Conservation (phyloP, 2,329 filamentous ascomycete genomes). For the Microdochium paspali region DNA sequence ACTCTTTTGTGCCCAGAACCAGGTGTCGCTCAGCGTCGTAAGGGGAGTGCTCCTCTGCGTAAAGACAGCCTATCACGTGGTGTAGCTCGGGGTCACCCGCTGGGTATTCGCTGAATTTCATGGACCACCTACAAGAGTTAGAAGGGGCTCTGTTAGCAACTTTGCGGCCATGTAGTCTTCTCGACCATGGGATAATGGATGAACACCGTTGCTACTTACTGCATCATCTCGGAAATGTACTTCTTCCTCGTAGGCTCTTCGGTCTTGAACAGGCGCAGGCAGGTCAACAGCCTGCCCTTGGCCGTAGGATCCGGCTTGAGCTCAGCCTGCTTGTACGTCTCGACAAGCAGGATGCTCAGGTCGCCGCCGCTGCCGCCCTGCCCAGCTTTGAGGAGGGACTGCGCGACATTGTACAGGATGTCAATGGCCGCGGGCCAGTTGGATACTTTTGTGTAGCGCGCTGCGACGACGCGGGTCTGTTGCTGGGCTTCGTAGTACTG, state of each 20-base stretch:
- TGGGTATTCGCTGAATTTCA: constrained; percentile 76
- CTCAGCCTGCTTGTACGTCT: constrained; percentile 83
- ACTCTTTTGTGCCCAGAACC: constrained; percentile 80
- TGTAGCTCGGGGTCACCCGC: constrained; percentile 91
- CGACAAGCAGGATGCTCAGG: constrained; percentile 75
- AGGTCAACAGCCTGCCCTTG: constrained; percentile 67
- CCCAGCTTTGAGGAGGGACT: constrained; percentile 71
- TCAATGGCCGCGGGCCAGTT: constrained; percentile 83
- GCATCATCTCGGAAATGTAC: constrained; percentile 78
- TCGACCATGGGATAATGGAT: too few species aligned
- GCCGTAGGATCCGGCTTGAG: constrained; percentile 65
- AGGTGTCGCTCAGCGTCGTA: constrained; percentile 93
- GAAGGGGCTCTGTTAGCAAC: not conserved
- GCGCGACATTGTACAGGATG: constrained; percentile 75
- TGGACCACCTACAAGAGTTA: constrained; percentile 60
- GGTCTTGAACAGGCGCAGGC: constrained; percentile 70
- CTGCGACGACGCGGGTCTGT: constrained; percentile 90
- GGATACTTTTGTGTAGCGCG: constrained; percentile 80
- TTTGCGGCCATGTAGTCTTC: too few species aligned
- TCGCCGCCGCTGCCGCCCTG: constrained; percentile 91
- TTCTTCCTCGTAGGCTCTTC: constrained; percentile 89
- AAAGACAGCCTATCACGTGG: constrained; percentile 79
- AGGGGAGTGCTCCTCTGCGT: constrained; percentile 84
- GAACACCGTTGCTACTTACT: too few species aligned
- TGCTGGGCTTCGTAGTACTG: constrained; percentile 98